Conservation (phyloP, 495 filamentous ascomycete species). For the Xylona heveae region DNA sequence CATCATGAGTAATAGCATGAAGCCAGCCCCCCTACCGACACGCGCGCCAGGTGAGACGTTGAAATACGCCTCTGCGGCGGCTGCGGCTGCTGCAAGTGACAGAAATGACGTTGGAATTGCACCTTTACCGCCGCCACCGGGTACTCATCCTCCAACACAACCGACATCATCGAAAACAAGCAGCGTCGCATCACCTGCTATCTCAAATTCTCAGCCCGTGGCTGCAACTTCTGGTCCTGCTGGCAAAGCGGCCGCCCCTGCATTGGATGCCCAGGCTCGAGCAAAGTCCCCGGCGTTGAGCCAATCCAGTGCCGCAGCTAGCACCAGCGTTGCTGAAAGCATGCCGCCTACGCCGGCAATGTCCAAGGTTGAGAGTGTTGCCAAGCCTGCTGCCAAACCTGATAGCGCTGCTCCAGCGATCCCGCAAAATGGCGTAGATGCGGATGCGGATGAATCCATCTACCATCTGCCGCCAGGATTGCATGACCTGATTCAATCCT, state of each 20-base stretch:
- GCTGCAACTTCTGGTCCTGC: constrained; percentile 14
- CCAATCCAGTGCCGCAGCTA: constrained; percentile 16
- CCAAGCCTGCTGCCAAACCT: constrained; percentile 4
- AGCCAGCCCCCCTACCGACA: constrained; percentile 73
- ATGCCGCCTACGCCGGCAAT: constrained; percentile 21
- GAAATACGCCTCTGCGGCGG: constrained; percentile 92
- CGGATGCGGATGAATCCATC: constrained; percentile 57
- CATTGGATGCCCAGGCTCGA: constrained; percentile 11
- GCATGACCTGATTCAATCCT: constrained; percentile 76
- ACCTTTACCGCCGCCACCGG: constrained; percentile 76
- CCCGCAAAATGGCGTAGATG: constrained; percentile 33
- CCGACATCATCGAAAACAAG: constrained; percentile 19
- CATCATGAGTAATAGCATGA: constrained; percentile 40
- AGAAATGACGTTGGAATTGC: constrained; percentile 77
- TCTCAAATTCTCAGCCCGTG: constrained; percentile 29
- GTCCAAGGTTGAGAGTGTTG: constrained; percentile 21
- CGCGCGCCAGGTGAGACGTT: constrained; percentile 72
- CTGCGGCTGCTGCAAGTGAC: constrained; percentile 83
- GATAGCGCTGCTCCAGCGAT: constrained; percentile 13
- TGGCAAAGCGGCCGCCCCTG: constrained; percentile 19
- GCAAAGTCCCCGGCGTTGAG: constrained; percentile 26
- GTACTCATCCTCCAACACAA: constrained; percentile 18
- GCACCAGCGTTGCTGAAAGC: constrained; percentile 9
- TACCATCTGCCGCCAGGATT: constrained; percentile 85
- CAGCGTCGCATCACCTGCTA: constrained; percentile 30